Evolutionary conservation across 83 land plant genomes (phyloP).

Genomic region (Larix sibirica): DNA sequence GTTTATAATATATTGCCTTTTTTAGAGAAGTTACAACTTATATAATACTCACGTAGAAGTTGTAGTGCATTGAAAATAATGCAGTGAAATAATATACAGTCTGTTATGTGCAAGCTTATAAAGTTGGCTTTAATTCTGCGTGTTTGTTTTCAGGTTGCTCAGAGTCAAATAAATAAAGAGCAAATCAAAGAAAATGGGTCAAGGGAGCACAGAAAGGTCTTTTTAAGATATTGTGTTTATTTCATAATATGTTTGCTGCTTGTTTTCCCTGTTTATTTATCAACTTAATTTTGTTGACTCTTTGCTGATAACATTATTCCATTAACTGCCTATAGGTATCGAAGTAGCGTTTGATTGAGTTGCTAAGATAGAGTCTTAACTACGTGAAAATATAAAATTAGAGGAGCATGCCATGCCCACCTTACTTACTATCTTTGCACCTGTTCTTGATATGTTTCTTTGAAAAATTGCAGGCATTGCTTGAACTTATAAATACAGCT

Average conservation of each 20-base stretch:
- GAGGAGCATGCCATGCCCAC: neutral
- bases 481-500: slow-evolving; percentile 85
- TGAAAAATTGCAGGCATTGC: slow-evolving; percentile 54
- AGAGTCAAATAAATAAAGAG: slow-evolving; percentile 1
- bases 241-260: neutral
- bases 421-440: neutral
- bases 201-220: slow-evolving; percentile 50
- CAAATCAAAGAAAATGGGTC: slow-evolving; percentile 20
- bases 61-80: neutral
- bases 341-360: neutral
- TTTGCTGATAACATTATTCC: neutral
- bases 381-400: neutral
- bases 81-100: neutral
- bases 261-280: neutral
- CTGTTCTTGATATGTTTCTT: neutral
- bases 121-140: neutral
- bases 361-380: neutral
- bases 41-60: neutral
- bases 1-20: neutral
- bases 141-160: slow-evolving; percentile 8
- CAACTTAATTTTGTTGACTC: neutral
- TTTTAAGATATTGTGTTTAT: neutral
- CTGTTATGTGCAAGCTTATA: neutral
- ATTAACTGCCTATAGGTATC: neutral
- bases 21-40: neutral